Evolutionary conservation across 148 eudicot species (phyloP).

Genomic region (Cornus kousa): DNA sequence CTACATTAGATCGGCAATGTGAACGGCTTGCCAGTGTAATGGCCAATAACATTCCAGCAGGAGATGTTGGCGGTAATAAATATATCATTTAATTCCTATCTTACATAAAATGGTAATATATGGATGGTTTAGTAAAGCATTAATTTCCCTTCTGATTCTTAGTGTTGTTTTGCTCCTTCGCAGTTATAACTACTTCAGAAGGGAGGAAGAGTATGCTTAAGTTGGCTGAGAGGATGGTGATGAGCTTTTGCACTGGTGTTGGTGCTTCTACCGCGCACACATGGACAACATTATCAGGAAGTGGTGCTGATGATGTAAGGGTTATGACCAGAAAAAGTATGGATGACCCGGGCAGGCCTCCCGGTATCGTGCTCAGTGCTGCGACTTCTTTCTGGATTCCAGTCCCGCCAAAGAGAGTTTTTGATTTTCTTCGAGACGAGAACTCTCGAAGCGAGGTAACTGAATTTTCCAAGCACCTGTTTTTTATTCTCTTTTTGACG

Average conservation of each 20-base stretch:
- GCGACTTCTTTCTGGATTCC: slow-evolving; percentile 99
- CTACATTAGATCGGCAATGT: slow-evolving; percentile 65
- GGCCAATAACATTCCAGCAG: slow-evolving; percentile 83
- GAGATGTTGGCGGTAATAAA: slow-evolving; percentile 74
- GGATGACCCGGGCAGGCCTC: slow-evolving; percentile 99
- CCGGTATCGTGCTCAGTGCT: slow-evolving; percentile 94
- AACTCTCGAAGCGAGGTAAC: slow-evolving; percentile 78
- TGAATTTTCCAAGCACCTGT: not conserved
- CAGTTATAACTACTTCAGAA: slow-evolving; percentile 86
- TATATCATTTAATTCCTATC: not conserved
- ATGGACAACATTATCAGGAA: slow-evolving; percentile 94
- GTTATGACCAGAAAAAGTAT: slow-evolving; percentile 98
- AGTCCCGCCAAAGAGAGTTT: slow-evolving; percentile 83
- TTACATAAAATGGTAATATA: not conserved
- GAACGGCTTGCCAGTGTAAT: slow-evolving; percentile 78
- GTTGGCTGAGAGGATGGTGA: slow-evolving; percentile 94
- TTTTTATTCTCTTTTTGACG: not conserved
- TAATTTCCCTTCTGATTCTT: too few relatives aligned
- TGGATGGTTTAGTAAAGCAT: too few relatives aligned
- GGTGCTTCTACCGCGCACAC: slow-evolving; percentile 98
- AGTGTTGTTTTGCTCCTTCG: not conserved
- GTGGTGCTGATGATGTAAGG: slow-evolving; percentile 90
- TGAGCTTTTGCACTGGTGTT: slow-evolving; percentile 95
- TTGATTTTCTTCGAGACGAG: slow-evolving; percentile 92
- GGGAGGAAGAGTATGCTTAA: slow-evolving; percentile 98